These are phyloP conservation scores for Diatrype stigma DNA, from an alignment of 2,329 filamentous ascomycete genomes.

Conservation along the genomic window DNA sequence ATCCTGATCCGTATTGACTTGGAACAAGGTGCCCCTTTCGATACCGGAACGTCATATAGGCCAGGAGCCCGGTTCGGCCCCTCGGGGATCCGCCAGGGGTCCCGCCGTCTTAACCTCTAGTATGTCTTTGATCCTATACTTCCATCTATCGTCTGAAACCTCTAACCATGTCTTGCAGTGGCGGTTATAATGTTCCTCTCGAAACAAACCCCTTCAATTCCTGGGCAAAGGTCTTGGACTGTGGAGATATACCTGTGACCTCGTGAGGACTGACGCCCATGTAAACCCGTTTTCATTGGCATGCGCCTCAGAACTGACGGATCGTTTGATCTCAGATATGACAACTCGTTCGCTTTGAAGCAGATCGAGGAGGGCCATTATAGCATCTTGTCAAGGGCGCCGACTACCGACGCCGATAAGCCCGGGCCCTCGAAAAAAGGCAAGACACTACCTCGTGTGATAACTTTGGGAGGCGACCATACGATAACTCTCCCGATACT, in stretches of 20 bases:
- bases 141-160: neutral
- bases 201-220: conserved; percentile 75
- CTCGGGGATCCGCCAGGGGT: conserved; percentile 81
- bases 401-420: conserved; percentile 64
- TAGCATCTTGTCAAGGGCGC: conserved; percentile 65
- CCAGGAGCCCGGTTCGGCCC: conserved; percentile 82
- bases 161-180: conserved; percentile 45
- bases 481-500: conserved; percentile 59
- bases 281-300: too few relatives aligned
- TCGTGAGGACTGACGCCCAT: conserved; percentile 57
- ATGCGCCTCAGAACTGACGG: too few relatives aligned
- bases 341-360: conserved; percentile 75
- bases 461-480: conserved; percentile 67
- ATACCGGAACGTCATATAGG: conserved; percentile 80
- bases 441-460: conserved; percentile 74
- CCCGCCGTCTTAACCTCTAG: conserved; percentile 82
- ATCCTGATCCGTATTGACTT: conserved; percentile 1
- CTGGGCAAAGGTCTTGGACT: conserved; percentile 78
- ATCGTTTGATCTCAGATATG: conserved; percentile 62
- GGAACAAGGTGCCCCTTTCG: conserved; percentile 69
- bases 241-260: conserved; percentile 80
- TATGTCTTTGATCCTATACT: conserved; percentile 49
- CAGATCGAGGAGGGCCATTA: conserved; percentile 87
- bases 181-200: conserved; percentile 82
- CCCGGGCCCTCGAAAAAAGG: conserved; percentile 66